Evolutionary conservation across 495 filamentous ascomycete genomes (phyloP), one percentile per base, ranked within the genome.

Genomic region (Tricharina praecox): DNA sequence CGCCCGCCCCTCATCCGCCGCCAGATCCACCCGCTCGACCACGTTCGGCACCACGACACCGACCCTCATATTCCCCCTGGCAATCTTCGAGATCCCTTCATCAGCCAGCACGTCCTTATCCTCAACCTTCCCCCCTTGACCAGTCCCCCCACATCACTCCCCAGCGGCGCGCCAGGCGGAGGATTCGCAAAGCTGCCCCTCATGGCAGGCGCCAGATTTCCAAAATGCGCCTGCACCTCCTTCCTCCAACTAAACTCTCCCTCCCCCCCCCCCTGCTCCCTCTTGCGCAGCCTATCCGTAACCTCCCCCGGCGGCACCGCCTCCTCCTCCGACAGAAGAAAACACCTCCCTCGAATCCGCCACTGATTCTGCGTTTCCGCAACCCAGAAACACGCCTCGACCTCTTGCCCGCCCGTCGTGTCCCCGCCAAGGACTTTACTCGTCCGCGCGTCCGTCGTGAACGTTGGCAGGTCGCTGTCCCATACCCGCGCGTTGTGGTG

Each of bases 381-480:
- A 13, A 78, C 61, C 88, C 88, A 97, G 62, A 82, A 96, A 10
- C 85, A 70, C 9, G 76, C 84, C 63, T 97, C 90, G 11, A 86
- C 74, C 0, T 70, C 69, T 19, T 74, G 77, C 0, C 80, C 82
- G 4, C 77, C 77, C 3, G 76, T 77, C 28, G 68, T 68, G 13
- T 69, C 74, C 60, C 95, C 78, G 2, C 62, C 63, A n/a, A n/a
- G n/a, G 1, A 78, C 67, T 67, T 97, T 97, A 25, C 77, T 70
- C 83, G 85, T 93, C 9, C 90, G 71, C 8, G 73, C 70, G 61
- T 97, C 90, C 0, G 87, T 93, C 0, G 88, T 95, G 50, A 96
- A 79, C 1, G 81, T 76, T 3, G 78, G 68, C 49, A 84, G 63
- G 53, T 96, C 85, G 45, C 74, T 82, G 41, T 81, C 77, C 59